Percentiles rank a stretch among this genome's conserved stretches.
phyloP scores from a whole-genome alignment of 2,329 filamentous ascomycete genomes.

The Stachybotrys chartarum region DNA sequence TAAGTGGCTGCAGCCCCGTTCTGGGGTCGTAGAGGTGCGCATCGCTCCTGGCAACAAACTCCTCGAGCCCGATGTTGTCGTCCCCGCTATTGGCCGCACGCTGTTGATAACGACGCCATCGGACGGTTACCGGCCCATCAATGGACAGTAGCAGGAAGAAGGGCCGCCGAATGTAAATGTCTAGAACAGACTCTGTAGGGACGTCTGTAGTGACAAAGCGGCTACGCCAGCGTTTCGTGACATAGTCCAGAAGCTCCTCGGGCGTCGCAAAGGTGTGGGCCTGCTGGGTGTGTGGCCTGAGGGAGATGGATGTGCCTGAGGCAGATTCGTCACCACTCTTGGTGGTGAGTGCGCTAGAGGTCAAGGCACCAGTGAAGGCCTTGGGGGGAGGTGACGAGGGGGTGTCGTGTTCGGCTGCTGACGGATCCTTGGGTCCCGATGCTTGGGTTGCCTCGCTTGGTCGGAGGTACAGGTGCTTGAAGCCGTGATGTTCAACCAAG shows the following conservation, averaged over 20 bases:
- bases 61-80: conserved; percentile 37
- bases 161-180: conserved; percentile 69
- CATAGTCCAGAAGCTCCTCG: conserved; percentile 70
- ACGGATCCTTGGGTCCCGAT: neutral
- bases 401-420: conserved; percentile 6
- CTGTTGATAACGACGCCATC: conserved; percentile 69
- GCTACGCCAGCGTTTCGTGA: conserved; percentile 76
- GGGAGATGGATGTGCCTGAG: conserved; percentile 16
- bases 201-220: conserved; percentile 85
- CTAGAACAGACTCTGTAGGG: conserved; percentile 63
- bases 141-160: conserved; percentile 92
- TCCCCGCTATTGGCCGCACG: conserved; percentile 13
- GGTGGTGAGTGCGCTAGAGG: conserved; percentile 17
- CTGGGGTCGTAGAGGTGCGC: conserved; percentile 63
- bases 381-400: conserved; percentile 7
- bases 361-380: conserved; percentile 15
- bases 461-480: conserved; percentile 61
- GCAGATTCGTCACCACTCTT: conserved; percentile 15
- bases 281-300: conserved; percentile 18
- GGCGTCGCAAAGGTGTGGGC: conserved; percentile 50
- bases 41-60: conserved; percentile 57
- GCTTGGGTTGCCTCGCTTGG: conserved; percentile 3
- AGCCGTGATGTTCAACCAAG: conserved; percentile 75
- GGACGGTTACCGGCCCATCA: conserved; percentile 77
- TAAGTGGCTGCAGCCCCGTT: conserved; percentile 64